These are phyloP conservation scores for Ochetophila trinervis DNA, from an alignment of 306 rosid genomes.

Conservation along the genomic window DNA sequence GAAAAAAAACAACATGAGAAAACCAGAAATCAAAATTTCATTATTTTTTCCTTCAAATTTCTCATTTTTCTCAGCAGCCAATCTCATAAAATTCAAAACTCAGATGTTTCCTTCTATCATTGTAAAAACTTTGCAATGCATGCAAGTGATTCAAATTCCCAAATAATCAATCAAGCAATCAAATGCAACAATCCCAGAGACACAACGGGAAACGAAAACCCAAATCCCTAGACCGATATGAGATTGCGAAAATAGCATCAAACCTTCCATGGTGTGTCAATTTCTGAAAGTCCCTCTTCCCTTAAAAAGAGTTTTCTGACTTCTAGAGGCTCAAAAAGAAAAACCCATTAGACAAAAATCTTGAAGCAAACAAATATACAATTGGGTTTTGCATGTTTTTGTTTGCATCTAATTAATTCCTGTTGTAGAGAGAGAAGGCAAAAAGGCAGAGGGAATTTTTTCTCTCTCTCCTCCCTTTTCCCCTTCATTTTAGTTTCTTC, in stretches of 20 bases:
- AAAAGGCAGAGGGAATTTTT: constrained; percentile 24
- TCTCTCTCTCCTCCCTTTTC: constrained; percentile 2
- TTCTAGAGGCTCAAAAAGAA: constrained; percentile 38
- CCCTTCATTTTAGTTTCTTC: constrained; percentile 24
- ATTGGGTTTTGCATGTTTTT: constrained; percentile 26
- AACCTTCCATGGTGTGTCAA: constrained; percentile 75
- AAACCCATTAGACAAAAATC: constrained; percentile 30
- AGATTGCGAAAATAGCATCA: constrained; percentile 10
- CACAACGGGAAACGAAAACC: constrained; percentile 32
- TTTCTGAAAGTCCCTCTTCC: constrained; percentile 21
- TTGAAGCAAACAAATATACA: constrained; percentile 31
- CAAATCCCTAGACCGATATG: constrained; percentile 32
- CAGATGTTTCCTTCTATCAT: constrained; percentile 18
- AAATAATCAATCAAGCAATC: constrained; percentile 23
- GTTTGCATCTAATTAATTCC: constrained; percentile 28
- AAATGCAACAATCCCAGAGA: constrained; percentile 26
- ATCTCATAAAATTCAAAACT: constrained; percentile 29
- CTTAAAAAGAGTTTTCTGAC: constrained; percentile 27
- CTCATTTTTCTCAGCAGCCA: constrained; percentile 34
- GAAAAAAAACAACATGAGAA: constrained; percentile 4
- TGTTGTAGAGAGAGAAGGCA: constrained; percentile 25
- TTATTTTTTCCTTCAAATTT: constrained; percentile 23
- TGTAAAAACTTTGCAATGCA: constrained; percentile 30
- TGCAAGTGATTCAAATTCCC: constrained; percentile 23
- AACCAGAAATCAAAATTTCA: constrained; percentile 31